phyloP scores from a whole-genome alignment of 129 eudicot species.

The Tanacetum coccineum region DNA sequence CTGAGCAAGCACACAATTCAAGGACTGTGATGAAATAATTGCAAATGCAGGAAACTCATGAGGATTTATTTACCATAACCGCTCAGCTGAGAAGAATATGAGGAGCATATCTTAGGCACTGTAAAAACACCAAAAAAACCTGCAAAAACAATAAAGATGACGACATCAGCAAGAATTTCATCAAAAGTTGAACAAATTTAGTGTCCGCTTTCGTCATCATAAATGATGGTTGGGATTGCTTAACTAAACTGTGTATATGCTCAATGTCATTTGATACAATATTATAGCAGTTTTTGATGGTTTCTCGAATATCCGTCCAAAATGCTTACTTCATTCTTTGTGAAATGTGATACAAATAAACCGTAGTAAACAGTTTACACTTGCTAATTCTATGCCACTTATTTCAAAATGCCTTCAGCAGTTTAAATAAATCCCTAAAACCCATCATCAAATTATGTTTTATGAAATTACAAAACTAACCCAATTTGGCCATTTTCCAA shows the following conservation, averaged over 20 bases:
- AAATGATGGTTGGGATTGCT: too few species aligned
- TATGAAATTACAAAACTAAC: constrained; percentile 40
- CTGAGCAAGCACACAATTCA: constrained; percentile 16
- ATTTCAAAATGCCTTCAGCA: too few species aligned
- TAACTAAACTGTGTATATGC: too few species aligned
- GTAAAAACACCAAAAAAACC: constrained; percentile 90
- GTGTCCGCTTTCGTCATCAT: constrained; percentile 1
- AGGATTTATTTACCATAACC: constrained; percentile 52
- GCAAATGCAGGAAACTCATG: constrained; percentile 26
- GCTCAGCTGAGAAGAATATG: constrained; percentile 72
- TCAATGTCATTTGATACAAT: too few species aligned
- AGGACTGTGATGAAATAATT: constrained; percentile 26
- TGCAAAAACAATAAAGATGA: constrained; percentile 29
- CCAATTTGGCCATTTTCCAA: constrained; percentile 90
- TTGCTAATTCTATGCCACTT: too few species aligned
- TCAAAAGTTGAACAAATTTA: constrained; percentile 6
- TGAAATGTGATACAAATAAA: too few species aligned
- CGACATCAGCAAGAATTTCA: constrained; percentile 16
- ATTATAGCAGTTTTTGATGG: too few species aligned
- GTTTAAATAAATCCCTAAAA: too few species aligned
- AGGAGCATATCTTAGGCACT: constrained; percentile 84
- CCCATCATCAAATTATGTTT: constrained; percentile 6
- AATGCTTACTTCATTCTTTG: too few species aligned
- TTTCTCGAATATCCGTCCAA: too few species aligned
- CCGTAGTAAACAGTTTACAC: too few species aligned